These are phyloP conservation scores for Sporisorium graminicola DNA, from an alignment of 1,284 basidiomycete genomes.

Conservation along the genomic window DNA sequence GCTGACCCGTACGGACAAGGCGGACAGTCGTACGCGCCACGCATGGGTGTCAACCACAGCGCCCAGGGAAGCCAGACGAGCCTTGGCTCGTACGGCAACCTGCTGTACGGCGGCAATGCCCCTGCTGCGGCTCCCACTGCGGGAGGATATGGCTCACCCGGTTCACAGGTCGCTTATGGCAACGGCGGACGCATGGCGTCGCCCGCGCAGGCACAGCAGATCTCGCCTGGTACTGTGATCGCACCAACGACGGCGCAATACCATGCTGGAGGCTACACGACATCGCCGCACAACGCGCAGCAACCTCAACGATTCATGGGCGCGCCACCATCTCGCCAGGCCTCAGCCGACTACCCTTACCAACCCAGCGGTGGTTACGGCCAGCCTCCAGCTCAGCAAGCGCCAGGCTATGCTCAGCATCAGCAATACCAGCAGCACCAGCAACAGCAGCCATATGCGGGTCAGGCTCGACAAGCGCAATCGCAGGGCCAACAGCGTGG, in stretches of 20 bases:
- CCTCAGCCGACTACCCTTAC: constrained; percentile 39
- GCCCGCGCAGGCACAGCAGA: constrained; percentile 34
- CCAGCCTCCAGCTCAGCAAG: constrained; percentile 16
- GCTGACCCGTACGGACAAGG: constrained; percentile 34
- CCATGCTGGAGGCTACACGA: constrained; percentile 21
- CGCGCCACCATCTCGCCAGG: constrained; percentile 26
- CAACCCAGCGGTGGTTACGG: constrained; percentile 24
- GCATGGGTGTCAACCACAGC: constrained; percentile 29
- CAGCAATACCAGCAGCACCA: constrained; percentile 19
- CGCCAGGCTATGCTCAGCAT: constrained; percentile 18
- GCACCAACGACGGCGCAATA: constrained; percentile 24
- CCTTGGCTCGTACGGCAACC: constrained; percentile 48
- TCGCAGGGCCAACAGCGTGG: constrained; percentile 29
- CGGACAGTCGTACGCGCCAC: constrained; percentile 24
- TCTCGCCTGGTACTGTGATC: constrained; percentile 42
- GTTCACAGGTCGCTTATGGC: constrained; percentile 21
- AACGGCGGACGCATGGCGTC: constrained; percentile 8
- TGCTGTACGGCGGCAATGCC: constrained; percentile 34
- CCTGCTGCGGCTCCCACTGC: constrained; percentile 5
- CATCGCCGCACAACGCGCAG: constrained; percentile 27
- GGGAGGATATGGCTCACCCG: constrained; percentile 19
- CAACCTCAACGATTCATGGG: constrained; percentile 34
- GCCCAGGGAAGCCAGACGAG: constrained; percentile 46
- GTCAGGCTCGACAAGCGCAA: constrained; percentile 24
- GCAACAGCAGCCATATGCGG: constrained; percentile 20